Conservation (phyloP, 2,329 filamentous ascomycete genomes). For the Amauroascus verrucosus region DNA sequence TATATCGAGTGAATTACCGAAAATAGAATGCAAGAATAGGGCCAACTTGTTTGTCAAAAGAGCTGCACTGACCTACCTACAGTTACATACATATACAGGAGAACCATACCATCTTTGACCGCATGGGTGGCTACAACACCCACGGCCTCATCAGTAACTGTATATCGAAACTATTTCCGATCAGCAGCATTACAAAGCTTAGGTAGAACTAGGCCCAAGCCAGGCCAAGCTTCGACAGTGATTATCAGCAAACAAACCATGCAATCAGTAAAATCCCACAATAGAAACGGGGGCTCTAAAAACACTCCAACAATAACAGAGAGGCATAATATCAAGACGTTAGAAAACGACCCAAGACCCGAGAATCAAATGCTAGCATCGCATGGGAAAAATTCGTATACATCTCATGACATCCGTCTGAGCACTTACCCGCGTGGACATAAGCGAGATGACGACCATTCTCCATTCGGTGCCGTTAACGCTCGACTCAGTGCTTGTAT, state of each 20-base stretch:
- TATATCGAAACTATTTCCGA: background rate
- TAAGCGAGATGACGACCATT: background rate
- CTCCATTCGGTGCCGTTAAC: background rate
- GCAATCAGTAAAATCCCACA: slow-evolving; percentile 1
- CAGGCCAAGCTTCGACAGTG: background rate
- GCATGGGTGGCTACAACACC: background rate
- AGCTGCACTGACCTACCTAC: slow-evolving; percentile 9
- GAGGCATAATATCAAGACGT: background rate
- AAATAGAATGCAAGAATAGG: background rate
- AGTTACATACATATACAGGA: slow-evolving; percentile 11
- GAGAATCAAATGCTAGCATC: background rate
- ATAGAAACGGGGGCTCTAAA: background rate
- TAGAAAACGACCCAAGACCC: background rate
- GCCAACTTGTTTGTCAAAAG: slow-evolving; percentile 1
- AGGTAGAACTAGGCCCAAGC: background rate
- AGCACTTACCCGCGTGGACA: background rate
- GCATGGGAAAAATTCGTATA: background rate
- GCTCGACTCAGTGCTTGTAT: slow-evolving; percentile 23
- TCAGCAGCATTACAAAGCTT: background rate
- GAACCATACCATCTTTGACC: background rate
- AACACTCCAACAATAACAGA: background rate
- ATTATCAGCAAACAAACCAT: background rate
- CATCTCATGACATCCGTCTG: background rate
- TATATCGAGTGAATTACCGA: background rate
- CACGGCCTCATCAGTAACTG: background rate